Evolutionary conservation across 495 filamentous ascomycete species (phyloP).

Genomic region (Delitschia confertaspora): DNA sequence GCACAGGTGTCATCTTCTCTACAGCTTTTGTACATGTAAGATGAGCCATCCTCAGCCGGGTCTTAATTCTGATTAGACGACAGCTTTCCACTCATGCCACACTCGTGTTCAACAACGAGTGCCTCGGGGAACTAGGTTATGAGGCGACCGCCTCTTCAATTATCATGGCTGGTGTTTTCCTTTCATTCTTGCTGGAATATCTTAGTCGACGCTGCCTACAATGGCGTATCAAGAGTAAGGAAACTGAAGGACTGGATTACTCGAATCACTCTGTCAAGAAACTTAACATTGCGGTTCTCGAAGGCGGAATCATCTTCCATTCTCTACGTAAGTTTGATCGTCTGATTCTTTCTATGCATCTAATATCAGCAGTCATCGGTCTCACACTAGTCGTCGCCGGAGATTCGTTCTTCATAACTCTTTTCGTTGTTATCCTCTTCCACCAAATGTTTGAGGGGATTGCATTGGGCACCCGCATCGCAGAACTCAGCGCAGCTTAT

Average conservation of each 20-base stretch:
- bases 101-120: conserved; percentile 55
- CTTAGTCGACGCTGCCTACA: conserved; percentile 44
- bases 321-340: conserved; percentile 43
- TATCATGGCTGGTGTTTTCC: conserved; percentile 56
- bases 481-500: conserved; percentile 38
- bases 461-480: conserved; percentile 64
- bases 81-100: conserved; percentile 56
- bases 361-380: conserved; percentile 45
- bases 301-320: conserved; percentile 65
- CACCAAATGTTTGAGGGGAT: conserved; percentile 74
- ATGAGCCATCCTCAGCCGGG: conserved; percentile 14
- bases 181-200: conserved; percentile 55
- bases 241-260: background rate
- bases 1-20: conserved; percentile 63
- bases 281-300: conserved; percentile 54
- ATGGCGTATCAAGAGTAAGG: conserved; percentile 17
- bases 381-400: conserved; percentile 50
- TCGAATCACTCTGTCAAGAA: conserved; percentile 39
- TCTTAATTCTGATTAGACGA: background rate
- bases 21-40: conserved; percentile 61
- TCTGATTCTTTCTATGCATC: background rate
- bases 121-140: conserved; percentile 50
- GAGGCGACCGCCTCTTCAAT: conserved; percentile 54
- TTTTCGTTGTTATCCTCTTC: conserved; percentile 52
- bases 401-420: conserved; percentile 47